phyloP scores from a whole-genome alignment of 345 rosid species.

The Acer saccharum region DNA sequence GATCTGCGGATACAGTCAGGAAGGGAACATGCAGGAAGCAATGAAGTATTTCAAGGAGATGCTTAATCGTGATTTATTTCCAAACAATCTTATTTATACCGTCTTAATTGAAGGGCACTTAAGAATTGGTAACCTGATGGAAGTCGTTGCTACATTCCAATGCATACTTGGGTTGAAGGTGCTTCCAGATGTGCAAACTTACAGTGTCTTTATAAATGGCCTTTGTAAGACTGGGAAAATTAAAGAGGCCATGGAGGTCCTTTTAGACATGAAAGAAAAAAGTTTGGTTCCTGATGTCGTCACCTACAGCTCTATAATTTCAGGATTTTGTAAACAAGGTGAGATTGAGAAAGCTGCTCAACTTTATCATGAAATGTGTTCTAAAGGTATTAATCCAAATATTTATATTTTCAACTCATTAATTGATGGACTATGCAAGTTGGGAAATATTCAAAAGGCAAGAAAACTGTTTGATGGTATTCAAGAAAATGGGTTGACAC shows the following conservation, averaged over 20 bases:
- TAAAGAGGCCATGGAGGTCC: constrained; percentile 27
- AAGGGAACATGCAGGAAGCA: constrained; percentile 32
- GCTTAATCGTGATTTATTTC: constrained; percentile 30
- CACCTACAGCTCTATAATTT: constrained; percentile 34
- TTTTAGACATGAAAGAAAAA: constrained; percentile 22
- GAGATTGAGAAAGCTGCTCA: constrained; percentile 30
- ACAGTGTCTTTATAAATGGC: constrained; percentile 27
- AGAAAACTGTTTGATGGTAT: constrained; percentile 26
- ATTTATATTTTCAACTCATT: constrained; percentile 31
- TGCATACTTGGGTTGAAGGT: constrained; percentile 19
- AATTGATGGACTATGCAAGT: constrained; percentile 33
- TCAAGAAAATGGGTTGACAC: constrained; percentile 28
- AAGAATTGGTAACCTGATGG: constrained; percentile 21
- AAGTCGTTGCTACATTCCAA: constrained; percentile 29
- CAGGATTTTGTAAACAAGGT: constrained; percentile 34
- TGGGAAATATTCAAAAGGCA: constrained; percentile 28
- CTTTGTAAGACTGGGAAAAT: constrained; percentile 34
- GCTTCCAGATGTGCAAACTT: constrained; percentile 27
- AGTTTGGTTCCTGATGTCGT: constrained; percentile 30
- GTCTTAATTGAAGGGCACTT: constrained; percentile 33
- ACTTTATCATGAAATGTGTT: constrained; percentile 25
- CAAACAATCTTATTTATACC: constrained; percentile 26
- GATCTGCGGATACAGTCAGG: constrained; percentile 30
- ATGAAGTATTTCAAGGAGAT: constrained; percentile 30
- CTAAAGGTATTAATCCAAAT: constrained; percentile 32